These are phyloP conservation scores for Parastagonospora avenae DNA, from an alignment of 2,329 filamentous ascomycete species.

Conservation along the genomic window DNA sequence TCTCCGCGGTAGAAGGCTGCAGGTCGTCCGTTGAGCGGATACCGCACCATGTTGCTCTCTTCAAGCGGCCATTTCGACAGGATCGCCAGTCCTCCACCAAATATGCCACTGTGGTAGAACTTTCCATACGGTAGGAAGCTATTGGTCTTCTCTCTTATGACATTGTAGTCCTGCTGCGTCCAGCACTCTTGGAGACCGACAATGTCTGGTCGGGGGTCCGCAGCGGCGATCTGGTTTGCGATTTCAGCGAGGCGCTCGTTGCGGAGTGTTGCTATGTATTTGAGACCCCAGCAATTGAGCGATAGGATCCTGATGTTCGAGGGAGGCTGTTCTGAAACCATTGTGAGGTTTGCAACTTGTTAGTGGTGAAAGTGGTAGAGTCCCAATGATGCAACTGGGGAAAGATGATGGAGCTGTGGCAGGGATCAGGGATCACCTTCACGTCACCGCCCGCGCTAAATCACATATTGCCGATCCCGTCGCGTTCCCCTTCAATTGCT, in stretches of 20 bases:
- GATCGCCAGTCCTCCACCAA: slow-evolving; percentile 87
- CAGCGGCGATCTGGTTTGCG: slow-evolving; percentile 74
- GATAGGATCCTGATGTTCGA: slow-evolving; percentile 76
- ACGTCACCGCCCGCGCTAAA: slow-evolving; percentile 12
- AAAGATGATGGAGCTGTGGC: slow-evolving; percentile 9
- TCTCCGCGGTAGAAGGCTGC: slow-evolving; percentile 94
- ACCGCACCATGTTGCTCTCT: slow-evolving; percentile 82
- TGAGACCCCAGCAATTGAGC: slow-evolving; percentile 97
- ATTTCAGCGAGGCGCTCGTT: slow-evolving; percentile 81
- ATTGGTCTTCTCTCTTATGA: slow-evolving; percentile 74
- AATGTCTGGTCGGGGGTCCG: slow-evolving; percentile 74
- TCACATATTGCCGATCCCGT: slow-evolving; percentile 12
- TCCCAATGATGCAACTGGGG: slow-evolving; percentile 23
- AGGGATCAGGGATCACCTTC: slow-evolving; percentile 9
- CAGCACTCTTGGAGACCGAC: slow-evolving; percentile 96
- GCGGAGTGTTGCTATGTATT: slow-evolving; percentile 80
- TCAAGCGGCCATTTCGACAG: slow-evolving; percentile 91
- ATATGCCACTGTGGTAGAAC: slow-evolving; percentile 88
- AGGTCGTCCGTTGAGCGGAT: slow-evolving; percentile 90
- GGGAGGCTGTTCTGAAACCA: slow-evolving; percentile 42
- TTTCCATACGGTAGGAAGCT: slow-evolving; percentile 85
- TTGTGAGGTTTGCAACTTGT: slow-evolving; percentile 9
- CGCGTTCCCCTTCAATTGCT: slow-evolving; percentile 6
- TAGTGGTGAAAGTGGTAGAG: background rate
- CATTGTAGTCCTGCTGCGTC: slow-evolving; percentile 81